Evolutionary conservation across 495 filamentous ascomycete genomes (phyloP).

Genomic region (Penicillium antarcticum): DNA sequence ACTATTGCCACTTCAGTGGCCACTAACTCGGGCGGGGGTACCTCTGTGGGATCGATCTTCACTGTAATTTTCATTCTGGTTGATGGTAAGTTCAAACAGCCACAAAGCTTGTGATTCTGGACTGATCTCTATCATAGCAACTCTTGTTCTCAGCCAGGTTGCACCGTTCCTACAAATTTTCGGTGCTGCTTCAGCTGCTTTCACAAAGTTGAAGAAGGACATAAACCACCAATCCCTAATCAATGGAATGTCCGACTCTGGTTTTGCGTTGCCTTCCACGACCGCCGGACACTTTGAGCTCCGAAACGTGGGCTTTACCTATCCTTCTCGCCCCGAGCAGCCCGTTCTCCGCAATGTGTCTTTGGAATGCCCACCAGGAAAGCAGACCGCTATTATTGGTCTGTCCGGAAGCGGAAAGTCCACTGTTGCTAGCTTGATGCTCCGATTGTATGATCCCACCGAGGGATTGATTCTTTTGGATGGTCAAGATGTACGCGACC

Average conservation of each 20-base stretch:
- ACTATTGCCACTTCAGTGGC: conserved; percentile 47
- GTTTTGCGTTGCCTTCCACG: too few species aligned
- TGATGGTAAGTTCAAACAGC: conserved; percentile 42
- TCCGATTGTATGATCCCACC: conserved; percentile 44
- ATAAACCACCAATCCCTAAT: conserved; percentile 50
- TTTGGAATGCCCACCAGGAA: conserved; percentile 36
- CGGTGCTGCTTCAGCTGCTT: conserved; percentile 49
- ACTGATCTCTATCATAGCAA: conserved; percentile 35
- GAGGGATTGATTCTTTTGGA: conserved; percentile 45
- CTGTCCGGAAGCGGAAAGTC: conserved; percentile 67
- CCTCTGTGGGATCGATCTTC: conserved; percentile 53
- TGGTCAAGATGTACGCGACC: conserved; percentile 46
- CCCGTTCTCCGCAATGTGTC: conserved; percentile 22
- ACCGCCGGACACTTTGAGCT: too few species aligned
- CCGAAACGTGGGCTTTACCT: conserved; percentile 43
- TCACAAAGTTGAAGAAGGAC: conserved; percentile 41
- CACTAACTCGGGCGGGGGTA: conserved; percentile 13
- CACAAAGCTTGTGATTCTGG: background rate
- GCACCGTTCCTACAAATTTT: conserved; percentile 59
- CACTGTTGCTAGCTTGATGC: conserved; percentile 53
- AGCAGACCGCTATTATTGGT: conserved; percentile 62
- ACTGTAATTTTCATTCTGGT: conserved; percentile 62
- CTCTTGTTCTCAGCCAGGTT: conserved; percentile 56
- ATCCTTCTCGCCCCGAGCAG: conserved; percentile 55
- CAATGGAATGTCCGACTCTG: conserved; percentile 31